Evolutionary conservation across 2,329 filamentous ascomycete genomes (phyloP).

Genomic region (Arthrinium puccinioides): DNA sequence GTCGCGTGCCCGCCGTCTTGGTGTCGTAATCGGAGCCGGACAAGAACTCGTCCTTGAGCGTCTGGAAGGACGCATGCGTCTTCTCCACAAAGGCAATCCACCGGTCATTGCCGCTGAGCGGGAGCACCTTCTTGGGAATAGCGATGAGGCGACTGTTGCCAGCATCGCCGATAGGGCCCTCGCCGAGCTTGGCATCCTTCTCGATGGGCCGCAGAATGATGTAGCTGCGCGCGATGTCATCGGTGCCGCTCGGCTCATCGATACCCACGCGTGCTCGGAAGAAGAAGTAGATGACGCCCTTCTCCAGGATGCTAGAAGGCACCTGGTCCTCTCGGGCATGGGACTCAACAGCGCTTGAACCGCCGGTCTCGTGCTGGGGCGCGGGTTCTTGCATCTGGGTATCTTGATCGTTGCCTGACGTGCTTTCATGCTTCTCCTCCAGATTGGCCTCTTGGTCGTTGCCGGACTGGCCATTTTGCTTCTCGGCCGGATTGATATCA

Average conservation of each 20-base stretch:
- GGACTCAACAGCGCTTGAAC: conserved; percentile 19
- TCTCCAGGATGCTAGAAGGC: conserved; percentile 63
- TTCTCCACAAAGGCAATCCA: conserved; percentile 85
- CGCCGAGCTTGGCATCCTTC: conserved; percentile 58
- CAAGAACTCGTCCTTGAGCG: conserved; percentile 69
- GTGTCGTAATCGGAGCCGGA: conserved; percentile 63
- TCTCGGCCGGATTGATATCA: neutral
- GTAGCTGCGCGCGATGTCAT: conserved; percentile 71
- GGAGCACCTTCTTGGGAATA: conserved; percentile 79
- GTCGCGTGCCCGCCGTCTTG: conserved; percentile 64
- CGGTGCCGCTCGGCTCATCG: conserved; percentile 59
- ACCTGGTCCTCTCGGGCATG: conserved; percentile 24
- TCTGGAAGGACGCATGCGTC: conserved; percentile 53
- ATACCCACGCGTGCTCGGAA: conserved; percentile 69
- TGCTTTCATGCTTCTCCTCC: conserved; percentile 5
- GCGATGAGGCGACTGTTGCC: conserved; percentile 66
- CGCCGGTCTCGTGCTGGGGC: conserved; percentile 13
- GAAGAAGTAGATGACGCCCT: conserved; percentile 89
- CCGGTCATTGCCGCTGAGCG: conserved; percentile 57
- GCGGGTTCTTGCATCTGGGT: conserved; percentile 15
- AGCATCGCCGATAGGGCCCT: conserved; percentile 37
- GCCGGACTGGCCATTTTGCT: no score
- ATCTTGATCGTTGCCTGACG: conserved; percentile 7
- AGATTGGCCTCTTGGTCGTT: conserved; percentile 32
- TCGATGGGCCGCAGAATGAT: conserved; percentile 71